Percentiles rank a stretch among this genome's conserved stretches.
Conservation (phyloP, 805 yeast species). For the Wickerhamomyces chaumierensis region DNA sequence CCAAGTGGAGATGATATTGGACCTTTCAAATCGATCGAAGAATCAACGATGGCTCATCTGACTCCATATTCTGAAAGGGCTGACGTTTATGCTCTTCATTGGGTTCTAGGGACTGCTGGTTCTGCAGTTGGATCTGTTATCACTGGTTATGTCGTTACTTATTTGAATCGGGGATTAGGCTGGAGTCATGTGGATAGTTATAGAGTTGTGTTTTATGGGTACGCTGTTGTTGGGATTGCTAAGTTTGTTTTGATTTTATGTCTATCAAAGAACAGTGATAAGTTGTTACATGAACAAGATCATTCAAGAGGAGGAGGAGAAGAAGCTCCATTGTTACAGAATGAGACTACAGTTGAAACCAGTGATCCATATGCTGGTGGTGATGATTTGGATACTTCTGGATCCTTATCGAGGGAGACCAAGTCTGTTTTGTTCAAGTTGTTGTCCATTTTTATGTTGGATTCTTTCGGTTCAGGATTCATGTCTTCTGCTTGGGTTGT, state of each 20-base stretch:
- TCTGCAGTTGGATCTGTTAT: constrained; percentile 60
- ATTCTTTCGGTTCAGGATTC: constrained; percentile 81
- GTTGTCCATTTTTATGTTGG: constrained; percentile 61
- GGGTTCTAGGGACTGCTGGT: constrained; percentile 58
- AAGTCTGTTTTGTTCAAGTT: constrained; percentile 33
- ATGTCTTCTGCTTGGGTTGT: constrained; percentile 86
- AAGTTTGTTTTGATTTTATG: constrained; percentile 41
- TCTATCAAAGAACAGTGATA: constrained; percentile 44
- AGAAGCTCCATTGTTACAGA: neutral
- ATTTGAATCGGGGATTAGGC: constrained; percentile 21
- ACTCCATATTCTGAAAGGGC: constrained; percentile 57
- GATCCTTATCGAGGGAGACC: constrained; percentile 28
- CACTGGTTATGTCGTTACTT: constrained; percentile 50
- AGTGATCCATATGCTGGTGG: constrained; percentile 1
- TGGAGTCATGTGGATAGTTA: constrained; percentile 35
- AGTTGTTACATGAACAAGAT: constrained; percentile 10
- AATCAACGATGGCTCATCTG: constrained; percentile 69
- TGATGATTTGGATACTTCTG: constrained; percentile 1
- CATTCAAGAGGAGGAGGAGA: neutral
- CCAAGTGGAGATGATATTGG: constrained; percentile 90
- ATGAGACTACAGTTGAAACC: neutral
- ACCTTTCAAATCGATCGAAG: constrained; percentile 81
- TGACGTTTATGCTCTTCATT: constrained; percentile 65
- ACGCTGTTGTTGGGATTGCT: constrained; percentile 40
- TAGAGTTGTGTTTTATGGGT: constrained; percentile 42